Base-by-base conservation (phyloP, 345 rosid genomes). In the Citrus sp. region DNA sequence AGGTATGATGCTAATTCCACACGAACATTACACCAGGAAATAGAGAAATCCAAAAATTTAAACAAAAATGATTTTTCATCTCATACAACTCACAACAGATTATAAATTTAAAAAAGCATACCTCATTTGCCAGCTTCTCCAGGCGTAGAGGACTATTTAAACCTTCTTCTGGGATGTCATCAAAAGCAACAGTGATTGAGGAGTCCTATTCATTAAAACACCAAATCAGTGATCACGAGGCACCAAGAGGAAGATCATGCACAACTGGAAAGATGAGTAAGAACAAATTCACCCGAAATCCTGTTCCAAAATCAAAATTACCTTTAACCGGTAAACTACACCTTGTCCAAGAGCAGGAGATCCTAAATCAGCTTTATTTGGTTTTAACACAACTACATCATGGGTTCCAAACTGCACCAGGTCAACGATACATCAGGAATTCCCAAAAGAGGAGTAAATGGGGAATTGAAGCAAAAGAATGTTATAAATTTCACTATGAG, bases 61-160 rank as follows among this genome's bases (percentile, higher is more conserved):
- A 34, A n/a, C 63, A 24, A 9, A 72, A 22, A 24, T 60, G 59
- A 63, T 34, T 19, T 66, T 25, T 32, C 76, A 38, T 64, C 65
- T 28, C 73, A 66, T 24, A 37, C 34, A 79, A 74, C 68, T 74
- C 25, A 38, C 10, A 64, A 51, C 72, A 25, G 63, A 70, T 30
- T 28, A 46, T 13, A 76, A 67, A 64, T 51, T 70, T 1, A 34
- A 19, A 77, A 74, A 16, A 30, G 61, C 46, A n/a, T 70, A 90
- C 99, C 95, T 96, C 99, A 80, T 96, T 96, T 3, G 99, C 91
- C 77, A 96, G 88, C 80, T 96, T 96, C 81, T 96, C 98, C 65
- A 96, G 81, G 40, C 98, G 89, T 28, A 96, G 78, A 35, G 97
- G 87, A 82, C 90, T 86, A 79, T 87, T 90, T 69, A 92, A 77